Conservation (phyloP, 2,329 filamentous ascomycete species). For the Ophiocordyceps camponoti-saundersi region DNA sequence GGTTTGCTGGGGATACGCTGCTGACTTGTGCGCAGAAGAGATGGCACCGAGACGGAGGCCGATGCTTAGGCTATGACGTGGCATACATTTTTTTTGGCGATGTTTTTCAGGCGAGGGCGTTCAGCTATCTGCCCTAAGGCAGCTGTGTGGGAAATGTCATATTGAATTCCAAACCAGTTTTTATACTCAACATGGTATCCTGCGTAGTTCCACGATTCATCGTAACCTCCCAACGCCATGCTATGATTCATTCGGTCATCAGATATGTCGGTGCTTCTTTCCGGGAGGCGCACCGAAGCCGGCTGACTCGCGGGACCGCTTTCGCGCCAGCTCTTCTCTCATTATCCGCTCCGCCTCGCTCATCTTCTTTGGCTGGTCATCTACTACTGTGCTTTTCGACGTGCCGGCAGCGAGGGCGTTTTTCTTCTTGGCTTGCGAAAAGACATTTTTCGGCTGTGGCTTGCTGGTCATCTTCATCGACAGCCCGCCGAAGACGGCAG, state of each 20-base stretch:
- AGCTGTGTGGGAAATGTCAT: neutral
- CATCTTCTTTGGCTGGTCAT: slow-evolving; percentile 62
- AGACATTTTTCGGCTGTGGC: slow-evolving; percentile 61
- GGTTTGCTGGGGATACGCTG: too few species aligned
- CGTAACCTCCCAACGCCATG: slow-evolving; percentile 3
- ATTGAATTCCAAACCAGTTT: neutral
- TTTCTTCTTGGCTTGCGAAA: slow-evolving; percentile 52
- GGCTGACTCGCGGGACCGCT: slow-evolving; percentile 34
- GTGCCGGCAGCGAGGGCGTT: slow-evolving; percentile 42
- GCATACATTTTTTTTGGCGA: too few species aligned
- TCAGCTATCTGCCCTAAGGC: neutral
- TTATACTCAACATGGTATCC: slow-evolving; percentile 4
- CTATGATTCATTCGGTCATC: neutral
- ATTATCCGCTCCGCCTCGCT: slow-evolving; percentile 80
- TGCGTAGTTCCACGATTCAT: neutral
- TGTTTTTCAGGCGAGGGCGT: neutral
- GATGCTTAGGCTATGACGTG: slow-evolving; percentile 13
- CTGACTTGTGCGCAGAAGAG: slow-evolving; percentile 23
- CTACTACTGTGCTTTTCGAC: slow-evolving; percentile 41
- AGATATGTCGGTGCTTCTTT: slow-evolving; percentile 32
- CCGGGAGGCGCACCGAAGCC: slow-evolving; percentile 27
- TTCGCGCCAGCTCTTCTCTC: slow-evolving; percentile 65
- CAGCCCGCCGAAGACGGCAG: slow-evolving; percentile 20
- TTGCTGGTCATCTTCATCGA: slow-evolving; percentile 50
- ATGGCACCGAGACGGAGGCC: slow-evolving; percentile 36